Base-by-base conservation (phyloP, 441 rosid species). In the Euphorbia celastroides region DNA sequence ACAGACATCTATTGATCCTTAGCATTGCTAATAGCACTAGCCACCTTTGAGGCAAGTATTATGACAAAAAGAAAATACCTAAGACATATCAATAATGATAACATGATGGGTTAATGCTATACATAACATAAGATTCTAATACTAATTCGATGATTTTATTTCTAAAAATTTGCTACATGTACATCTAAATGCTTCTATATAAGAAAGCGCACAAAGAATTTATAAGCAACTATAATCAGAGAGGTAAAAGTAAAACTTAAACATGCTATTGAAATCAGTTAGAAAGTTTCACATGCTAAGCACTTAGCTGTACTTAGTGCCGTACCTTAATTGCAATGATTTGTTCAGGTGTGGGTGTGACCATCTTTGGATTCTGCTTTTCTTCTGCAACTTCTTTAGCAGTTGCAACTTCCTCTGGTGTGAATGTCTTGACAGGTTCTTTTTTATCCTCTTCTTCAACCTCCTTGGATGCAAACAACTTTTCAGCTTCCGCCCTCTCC, bases 281-380 rank as follows among this genome's bases (percentile, higher is more conserved):
- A 16, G 19, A 44, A 44, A 44, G 50, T 44, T 44, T 19, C 3
- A 44, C 50, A 44, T 12, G 50, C 55, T 50, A 50, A 50, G 52
- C 55, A n/a, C 22, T 3, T 50, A 50, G 55, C 23, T 6, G 23
- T n/a, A 50, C 55, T 19, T 19, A 52, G 57, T 52, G 55, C 55
- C n/a, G 55, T 50, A 50, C 55, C 55, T 50, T 50, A 50, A 50
- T 94, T 5, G 98, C 99, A 72, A 84, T 70, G 66, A 94, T 89
- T 74, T 94, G 94, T 82, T 94, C 98, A 13, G 85, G 89, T 61
- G 99, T 94, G 10, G 99, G 97, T 56, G 93, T 88, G 72, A 88
- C 92, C 78, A 88, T 83, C 82, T 87, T 84, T 0, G 88, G 95
- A 60, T 70, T 74, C 70, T 79, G 85, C 20, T 83, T 74, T 25